phyloP scores from a whole-genome alignment of 129 eudicot genomes.

The Smallanthus sonchifolius region DNA sequence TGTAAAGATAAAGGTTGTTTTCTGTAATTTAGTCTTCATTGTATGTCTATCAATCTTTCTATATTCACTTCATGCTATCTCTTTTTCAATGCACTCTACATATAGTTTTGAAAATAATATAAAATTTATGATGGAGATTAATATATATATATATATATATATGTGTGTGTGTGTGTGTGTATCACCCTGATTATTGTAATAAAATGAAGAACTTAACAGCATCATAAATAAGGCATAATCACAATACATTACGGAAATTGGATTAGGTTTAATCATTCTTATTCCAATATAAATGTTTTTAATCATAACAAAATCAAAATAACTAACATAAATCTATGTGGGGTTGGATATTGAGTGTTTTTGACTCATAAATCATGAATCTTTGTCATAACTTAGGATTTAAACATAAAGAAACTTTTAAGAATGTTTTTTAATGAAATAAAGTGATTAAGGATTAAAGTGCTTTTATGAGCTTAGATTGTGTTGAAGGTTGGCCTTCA shows the following conservation, averaged over 20 bases:
- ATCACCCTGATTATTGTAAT: background rate
- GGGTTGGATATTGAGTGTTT: slow-evolving; percentile 30
- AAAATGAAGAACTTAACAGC: background rate
- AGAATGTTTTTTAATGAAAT: slow-evolving; percentile 18
- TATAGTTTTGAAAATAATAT: background rate
- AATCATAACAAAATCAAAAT: background rate
- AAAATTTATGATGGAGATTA: background rate
- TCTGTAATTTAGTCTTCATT: too few species aligned
- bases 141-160: background rate
- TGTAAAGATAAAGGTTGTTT: too few species aligned
- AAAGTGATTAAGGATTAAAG: slow-evolving; percentile 2
- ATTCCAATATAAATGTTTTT: background rate
- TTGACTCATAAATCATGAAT: slow-evolving; percentile 51
- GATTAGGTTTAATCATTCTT: background rate
- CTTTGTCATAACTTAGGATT: slow-evolving; percentile 64
- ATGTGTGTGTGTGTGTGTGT: too few species aligned
- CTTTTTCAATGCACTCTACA: background rate
- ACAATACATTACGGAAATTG: background rate
- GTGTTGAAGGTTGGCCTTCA: slow-evolving; percentile 21
- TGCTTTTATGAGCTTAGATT: slow-evolving; percentile 27
- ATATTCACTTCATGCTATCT: background rate
- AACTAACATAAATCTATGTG: background rate
- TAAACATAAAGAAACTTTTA: slow-evolving; percentile 15
- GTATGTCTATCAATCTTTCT: slow-evolving; percentile 20
- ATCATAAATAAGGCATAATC: background rate